Evolutionary conservation across 495 filamentous ascomycete genomes (phyloP).

Genomic region (Hypomontagnella monticulosa): DNA sequence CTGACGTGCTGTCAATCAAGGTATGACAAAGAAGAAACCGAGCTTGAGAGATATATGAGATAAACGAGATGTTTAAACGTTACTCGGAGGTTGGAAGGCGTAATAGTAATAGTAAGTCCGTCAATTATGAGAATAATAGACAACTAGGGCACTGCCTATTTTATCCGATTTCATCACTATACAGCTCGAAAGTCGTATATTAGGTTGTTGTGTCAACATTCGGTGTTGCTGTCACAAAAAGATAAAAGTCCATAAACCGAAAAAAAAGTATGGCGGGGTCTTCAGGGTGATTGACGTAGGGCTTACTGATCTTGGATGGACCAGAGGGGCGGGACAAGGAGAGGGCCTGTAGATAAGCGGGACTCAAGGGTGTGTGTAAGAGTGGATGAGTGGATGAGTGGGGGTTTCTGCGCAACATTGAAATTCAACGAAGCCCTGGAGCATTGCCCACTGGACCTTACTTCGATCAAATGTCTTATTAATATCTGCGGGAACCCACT

Average conservation of each 20-base stretch:
- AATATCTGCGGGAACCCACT: constrained; percentile 19
- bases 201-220: constrained; percentile 10
- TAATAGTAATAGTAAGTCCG: not conserved
- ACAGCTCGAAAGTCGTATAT: constrained; percentile 5
- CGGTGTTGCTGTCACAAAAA: constrained; percentile 10
- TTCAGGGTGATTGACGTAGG: constrained; percentile 38
- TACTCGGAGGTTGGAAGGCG: constrained; percentile 1
- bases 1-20: constrained; percentile 8
- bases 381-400: not conserved
- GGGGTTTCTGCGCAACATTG: constrained; percentile 33
- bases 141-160: not conserved
- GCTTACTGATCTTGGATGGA: constrained; percentile 36
- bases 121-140: not conserved
- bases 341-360: constrained; percentile 23
- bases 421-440: constrained; percentile 5
- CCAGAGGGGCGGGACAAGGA: constrained; percentile 41
- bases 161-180: constrained; percentile 3
- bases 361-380: not conserved
- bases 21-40: constrained; percentile 2
- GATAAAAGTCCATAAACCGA: constrained; percentile 15
- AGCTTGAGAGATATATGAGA: not conserved
- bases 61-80: constrained; percentile 21
- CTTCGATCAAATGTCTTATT: too few species aligned
- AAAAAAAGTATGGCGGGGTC: constrained; percentile 30
- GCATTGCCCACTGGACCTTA: too few species aligned